Percentiles rank a stretch among this genome's conserved stretches.
Conservation (phyloP, 108 stramenopile genomes). For the Nannochloropsis gaditana region DNA sequence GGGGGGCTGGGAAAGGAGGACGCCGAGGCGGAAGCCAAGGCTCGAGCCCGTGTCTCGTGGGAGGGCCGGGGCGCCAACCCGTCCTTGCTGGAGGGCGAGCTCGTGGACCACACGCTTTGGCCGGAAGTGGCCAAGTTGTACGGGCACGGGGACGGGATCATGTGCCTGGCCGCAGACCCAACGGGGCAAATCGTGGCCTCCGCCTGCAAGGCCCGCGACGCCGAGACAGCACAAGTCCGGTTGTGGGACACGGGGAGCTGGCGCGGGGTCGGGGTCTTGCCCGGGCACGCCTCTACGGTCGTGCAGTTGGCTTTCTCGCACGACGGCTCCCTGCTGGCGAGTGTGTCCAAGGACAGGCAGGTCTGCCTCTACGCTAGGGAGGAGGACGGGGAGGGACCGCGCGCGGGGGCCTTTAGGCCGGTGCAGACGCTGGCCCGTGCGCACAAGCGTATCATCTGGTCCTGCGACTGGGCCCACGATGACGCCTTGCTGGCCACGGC, state of each 20-base stretch:
- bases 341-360: conserved; percentile 5
- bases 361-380: background rate
- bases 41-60: conserved; percentile 13
- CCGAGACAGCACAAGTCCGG: background rate
- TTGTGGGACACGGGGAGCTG: conserved; percentile 14
- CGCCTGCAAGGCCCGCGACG: background rate
- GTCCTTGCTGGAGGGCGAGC: conserved; percentile 17
- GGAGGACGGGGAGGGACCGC: background rate
- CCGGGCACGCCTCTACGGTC: background rate
- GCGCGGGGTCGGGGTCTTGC: background rate
- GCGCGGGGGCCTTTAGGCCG: background rate
- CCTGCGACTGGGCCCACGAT: conserved; percentile 4
- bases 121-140: conserved; percentile 16
- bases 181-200: conserved; percentile 1
- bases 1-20: background rate
- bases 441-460: conserved; percentile 7
- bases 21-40: background rate
- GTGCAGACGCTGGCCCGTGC: background rate
- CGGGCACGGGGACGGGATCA: background rate
- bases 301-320: conserved; percentile 19
- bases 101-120: conserved; percentile 21
- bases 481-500: conserved; percentile 20
- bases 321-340: background rate
- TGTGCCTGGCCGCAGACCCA: background rate
- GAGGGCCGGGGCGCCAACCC: background rate